A percentile compares a stretch with the other conserved stretches of the same genome.
Evolutionary conservation across 208 protist genomes (phyloP).

Genomic region (Trypanosoma platydactyli): DNA sequence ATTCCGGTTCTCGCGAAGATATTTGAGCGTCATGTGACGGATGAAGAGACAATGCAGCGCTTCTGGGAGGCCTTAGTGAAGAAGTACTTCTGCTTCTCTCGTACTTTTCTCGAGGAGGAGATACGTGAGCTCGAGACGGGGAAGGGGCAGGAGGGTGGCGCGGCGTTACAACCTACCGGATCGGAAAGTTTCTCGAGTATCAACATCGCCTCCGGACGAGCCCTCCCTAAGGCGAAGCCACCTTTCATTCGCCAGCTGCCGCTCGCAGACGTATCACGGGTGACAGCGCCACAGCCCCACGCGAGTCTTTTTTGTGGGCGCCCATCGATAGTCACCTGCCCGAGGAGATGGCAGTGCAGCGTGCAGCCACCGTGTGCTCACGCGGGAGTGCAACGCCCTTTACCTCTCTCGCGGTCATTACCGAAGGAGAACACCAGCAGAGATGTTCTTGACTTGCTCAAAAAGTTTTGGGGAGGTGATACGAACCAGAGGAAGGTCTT

Average conservation of each 20-base stretch:
- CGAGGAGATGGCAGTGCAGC: neutral
- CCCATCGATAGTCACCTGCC: slow-evolving; percentile 2
- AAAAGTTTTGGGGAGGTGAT: slow-evolving; percentile 54
- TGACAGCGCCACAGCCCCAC: neutral
- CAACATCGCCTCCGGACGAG: slow-evolving; percentile 52
- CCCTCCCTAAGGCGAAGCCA: slow-evolving; percentile 46
- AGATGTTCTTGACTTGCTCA: slow-evolving; percentile 58
- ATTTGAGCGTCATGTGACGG: slow-evolving; percentile 55
- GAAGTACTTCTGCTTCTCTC: slow-evolving; percentile 86
- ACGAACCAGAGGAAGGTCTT: slow-evolving; percentile 29
- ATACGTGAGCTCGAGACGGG: slow-evolving; percentile 36
- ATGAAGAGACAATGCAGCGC: slow-evolving; percentile 48
- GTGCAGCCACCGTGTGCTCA: slow-evolving; percentile 10
- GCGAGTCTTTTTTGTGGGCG: slow-evolving; percentile 6
- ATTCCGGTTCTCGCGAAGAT: slow-evolving; percentile 72
- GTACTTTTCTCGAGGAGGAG: slow-evolving; percentile 81
- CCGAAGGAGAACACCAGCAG: slow-evolving; percentile 55
- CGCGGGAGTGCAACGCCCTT: slow-evolving; percentile 20
- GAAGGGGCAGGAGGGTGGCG: neutral
- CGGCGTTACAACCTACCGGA: slow-evolving; percentile 1
- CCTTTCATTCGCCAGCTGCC: slow-evolving; percentile 1
- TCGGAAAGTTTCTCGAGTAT: slow-evolving; percentile 33
- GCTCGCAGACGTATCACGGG: neutral
- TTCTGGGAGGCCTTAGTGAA: slow-evolving; percentile 86
- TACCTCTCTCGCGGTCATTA: slow-evolving; percentile 34